Evolutionary conservation across 306 rosid species (phyloP).

Genomic region (Urtica urens): DNA sequence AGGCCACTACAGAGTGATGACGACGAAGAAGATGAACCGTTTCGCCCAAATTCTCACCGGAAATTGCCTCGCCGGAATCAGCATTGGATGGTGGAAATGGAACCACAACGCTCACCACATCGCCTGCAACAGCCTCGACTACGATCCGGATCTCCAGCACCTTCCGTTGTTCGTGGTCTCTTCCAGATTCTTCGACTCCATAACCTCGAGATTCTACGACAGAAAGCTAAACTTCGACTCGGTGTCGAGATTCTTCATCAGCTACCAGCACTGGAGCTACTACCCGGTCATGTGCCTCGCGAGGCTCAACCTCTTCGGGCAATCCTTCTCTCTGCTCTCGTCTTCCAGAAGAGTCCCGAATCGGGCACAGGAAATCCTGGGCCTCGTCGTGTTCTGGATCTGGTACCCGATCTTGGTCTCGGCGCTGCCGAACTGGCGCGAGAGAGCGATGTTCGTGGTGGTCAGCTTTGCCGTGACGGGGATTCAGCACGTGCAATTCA

Average conservation of each 20-base stretch:
- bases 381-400: conserved; percentile 54
- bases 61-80: conserved; percentile 56
- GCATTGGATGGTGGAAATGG: conserved; percentile 79
- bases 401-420: conserved; percentile 68
- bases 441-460: conserved; percentile 42
- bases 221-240: conserved; percentile 42
- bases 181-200: conserved; percentile 35
- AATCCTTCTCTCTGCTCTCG: conserved; percentile 29
- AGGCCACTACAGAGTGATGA: conserved; percentile 51
- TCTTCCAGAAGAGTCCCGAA: conserved; percentile 39
- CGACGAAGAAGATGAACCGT: conserved; percentile 20
- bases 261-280: conserved; percentile 67
- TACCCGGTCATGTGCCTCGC: conserved; percentile 73
- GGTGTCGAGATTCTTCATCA: conserved; percentile 41
- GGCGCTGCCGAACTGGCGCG: conserved; percentile 42
- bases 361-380: conserved; percentile 37
- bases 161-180: conserved; percentile 56
- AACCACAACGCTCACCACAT: conserved; percentile 71
- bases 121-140: conserved; percentile 58
- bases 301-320: conserved; percentile 52
- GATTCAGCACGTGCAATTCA: conserved; percentile 67
- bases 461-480: conserved; percentile 45
- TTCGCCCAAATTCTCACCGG: conserved; percentile 47
- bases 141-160: conserved; percentile 71
- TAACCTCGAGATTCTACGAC: conserved; percentile 41